Percentiles rank a stretch among this genome's conserved stretches.
These are phyloP conservation scores for Pistacia atlantica DNA, from an alignment of 345 rosid genomes.

Conservation along the genomic window DNA sequence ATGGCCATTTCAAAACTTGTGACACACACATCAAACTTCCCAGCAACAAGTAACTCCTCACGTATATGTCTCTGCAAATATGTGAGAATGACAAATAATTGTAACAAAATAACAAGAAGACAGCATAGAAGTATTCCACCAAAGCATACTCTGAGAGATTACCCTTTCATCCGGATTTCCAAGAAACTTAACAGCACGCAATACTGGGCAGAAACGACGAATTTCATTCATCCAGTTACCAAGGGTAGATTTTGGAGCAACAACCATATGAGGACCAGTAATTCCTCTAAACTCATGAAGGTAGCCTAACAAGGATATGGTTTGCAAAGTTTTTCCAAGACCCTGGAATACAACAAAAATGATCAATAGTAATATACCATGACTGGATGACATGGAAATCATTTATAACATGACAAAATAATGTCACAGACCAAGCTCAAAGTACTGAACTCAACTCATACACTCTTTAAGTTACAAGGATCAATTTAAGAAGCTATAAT, in stretches of 20 bases:
- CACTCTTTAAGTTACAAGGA: not conserved
- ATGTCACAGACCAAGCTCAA: not conserved
- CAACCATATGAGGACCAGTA: slow-evolving; percentile 99
- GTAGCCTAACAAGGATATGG: slow-evolving; percentile 90
- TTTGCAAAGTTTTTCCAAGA: slow-evolving; percentile 97
- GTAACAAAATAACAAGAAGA: not conserved
- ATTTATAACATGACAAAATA: not conserved
- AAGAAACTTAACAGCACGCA: slow-evolving; percentile 94
- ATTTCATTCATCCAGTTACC: slow-evolving; percentile 99
- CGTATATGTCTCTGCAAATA: slow-evolving; percentile 81
- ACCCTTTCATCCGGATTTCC: slow-evolving; percentile 99
- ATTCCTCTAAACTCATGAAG: slow-evolving; percentile 96
- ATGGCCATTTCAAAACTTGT: slow-evolving; percentile 99
- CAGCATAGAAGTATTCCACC: not conserved
- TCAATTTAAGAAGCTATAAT: slow-evolving; percentile 4
- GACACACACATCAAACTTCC: slow-evolving; percentile 97
- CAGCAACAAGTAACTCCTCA: slow-evolving; percentile 87
- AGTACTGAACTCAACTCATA: not conserved
- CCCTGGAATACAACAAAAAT: slow-evolving; percentile 52
- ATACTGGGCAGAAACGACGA: slow-evolving; percentile 87
- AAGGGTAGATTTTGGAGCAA: slow-evolving; percentile 99
- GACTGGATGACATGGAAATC: not conserved
- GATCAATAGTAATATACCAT: not conserved
- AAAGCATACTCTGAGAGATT: slow-evolving; percentile 21
- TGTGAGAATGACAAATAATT: slow-evolving; percentile 2